These are phyloP conservation scores for Globisporangium heterothallicum DNA, from an alignment of 352 stramenopile genomes.

Conservation along the genomic window DNA sequence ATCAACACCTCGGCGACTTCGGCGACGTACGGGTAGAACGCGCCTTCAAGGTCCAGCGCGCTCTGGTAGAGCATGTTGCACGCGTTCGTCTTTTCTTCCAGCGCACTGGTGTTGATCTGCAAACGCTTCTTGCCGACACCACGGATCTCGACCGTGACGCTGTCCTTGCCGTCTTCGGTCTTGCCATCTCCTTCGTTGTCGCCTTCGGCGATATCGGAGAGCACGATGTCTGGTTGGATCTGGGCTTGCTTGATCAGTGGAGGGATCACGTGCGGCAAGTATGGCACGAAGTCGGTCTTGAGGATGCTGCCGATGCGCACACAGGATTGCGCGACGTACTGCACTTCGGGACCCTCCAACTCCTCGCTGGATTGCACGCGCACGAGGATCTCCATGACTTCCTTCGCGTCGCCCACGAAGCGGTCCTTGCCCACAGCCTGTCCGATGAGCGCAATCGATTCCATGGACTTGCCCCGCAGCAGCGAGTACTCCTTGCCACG, in stretches of 20 bases:
- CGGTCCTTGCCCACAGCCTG: conserved; percentile 84
- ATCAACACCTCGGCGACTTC: conserved; percentile 71
- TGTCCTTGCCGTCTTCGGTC: conserved; percentile 62
- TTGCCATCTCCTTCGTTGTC: conserved; percentile 48
- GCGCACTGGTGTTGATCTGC: conserved; percentile 82
- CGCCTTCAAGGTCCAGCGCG: conserved; percentile 72
- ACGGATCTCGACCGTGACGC: conserved; percentile 70
- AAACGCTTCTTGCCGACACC: conserved; percentile 78
- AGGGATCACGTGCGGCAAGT: conserved; percentile 79
- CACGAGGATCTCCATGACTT: conserved; percentile 86
- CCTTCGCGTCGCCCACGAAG: conserved; percentile 72
- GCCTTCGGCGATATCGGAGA: conserved; percentile 58
- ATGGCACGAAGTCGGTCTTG: conserved; percentile 84
- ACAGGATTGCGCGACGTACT: conserved; percentile 85
- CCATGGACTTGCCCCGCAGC: conserved; percentile 83
- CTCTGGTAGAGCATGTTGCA: conserved; percentile 89
- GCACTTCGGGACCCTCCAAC: conserved; percentile 66
- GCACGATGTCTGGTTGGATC: conserved; percentile 78
- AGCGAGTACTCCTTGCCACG: conserved; percentile 73
- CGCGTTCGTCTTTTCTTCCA: conserved; percentile 84
- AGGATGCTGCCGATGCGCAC: conserved; percentile 84
- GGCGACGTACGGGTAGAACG: conserved; percentile 81
- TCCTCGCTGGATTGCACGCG: conserved; percentile 67
- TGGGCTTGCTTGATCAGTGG: conserved; percentile 76
- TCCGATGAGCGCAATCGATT: conserved; percentile 84